Evolutionary conservation across 106 monocot genomes (phyloP), one percentile per base, ranked within the genome.

Genomic region (Apostasia ramifera): DNA sequence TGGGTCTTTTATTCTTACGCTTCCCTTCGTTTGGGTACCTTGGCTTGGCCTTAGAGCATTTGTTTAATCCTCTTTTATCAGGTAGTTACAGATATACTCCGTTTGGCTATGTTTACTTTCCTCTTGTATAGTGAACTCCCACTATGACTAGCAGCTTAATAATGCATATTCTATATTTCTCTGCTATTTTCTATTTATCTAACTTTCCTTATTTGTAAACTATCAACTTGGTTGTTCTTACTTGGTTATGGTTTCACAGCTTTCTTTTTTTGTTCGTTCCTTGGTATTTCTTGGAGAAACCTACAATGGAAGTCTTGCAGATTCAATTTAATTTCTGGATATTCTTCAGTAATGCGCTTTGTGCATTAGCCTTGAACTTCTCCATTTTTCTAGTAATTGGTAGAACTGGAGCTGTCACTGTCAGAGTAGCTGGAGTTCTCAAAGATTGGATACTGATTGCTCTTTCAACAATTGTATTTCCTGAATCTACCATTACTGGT

Each of bases 371-470:
- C 60, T 85, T 94, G 79, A 94, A 94, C 57, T 79, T 94, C 68
- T 83, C 85, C 53, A 88, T 94, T 74, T 94, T 94, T 76, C 72
- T 94, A 49, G 91, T 91, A 53, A 91, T 94, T 53, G 94, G 94
- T 58, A 83, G 91, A 83, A 94, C 94, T 56, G 88, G 91, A 7
- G 94, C 94, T 56, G 87, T 94, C 40, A 94, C 94, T 12, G 88
- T 88, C 7, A 69, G 91, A 68, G 88, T 94, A 68, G 91, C 94
- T 61, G 94, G 94, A 50, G 94, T 94, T 67, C 75, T 94, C 26
- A 94, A 94, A 81, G 94, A 94, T 59, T 94, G 94, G 94, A 88
- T 94, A 78, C 61, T 94, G 3, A 91, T 94, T 70, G 91, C 94
- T 3, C 85, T 94, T 72, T 94, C 94, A 8, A 94, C 91, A 10